phyloP scores from a whole-genome alignment of 2,329 filamentous ascomycete species.

The Exophiala aquamarina region DNA sequence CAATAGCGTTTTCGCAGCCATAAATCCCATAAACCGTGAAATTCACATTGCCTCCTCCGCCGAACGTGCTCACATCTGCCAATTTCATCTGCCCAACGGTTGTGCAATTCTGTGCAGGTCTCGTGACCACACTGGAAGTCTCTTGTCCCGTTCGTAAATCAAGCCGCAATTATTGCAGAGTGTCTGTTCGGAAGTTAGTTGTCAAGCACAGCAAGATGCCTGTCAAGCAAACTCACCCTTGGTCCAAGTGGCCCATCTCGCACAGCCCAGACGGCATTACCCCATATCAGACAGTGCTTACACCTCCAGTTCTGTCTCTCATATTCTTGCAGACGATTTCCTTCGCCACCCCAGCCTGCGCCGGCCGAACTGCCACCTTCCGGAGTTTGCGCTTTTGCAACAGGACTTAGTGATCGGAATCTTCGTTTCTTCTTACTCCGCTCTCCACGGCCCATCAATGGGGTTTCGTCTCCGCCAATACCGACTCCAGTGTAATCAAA shows the following conservation, averaged over 20 bases:
- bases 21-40: not conserved
- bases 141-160: slow-evolving; percentile 82
- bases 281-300: slow-evolving; percentile 82
- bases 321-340: slow-evolving; percentile 61
- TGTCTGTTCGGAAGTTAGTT: slow-evolving; percentile 53
- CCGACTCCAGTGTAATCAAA: slow-evolving; percentile 55
- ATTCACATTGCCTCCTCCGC: too few species aligned
- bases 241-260: slow-evolving; percentile 84
- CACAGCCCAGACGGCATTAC: slow-evolving; percentile 90
- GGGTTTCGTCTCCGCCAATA: slow-evolving; percentile 59
- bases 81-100: slow-evolving; percentile 35
- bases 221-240: slow-evolving; percentile 60
- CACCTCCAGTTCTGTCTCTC: slow-evolving; percentile 87
- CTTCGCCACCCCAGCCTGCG: slow-evolving; percentile 69
- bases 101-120: slow-evolving; percentile 60
- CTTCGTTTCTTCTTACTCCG: slow-evolving; percentile 92
- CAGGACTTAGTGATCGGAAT: slow-evolving; percentile 83
- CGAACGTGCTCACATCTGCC: too few species aligned
- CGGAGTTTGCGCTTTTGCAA: slow-evolving; percentile 73
- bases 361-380: slow-evolving; percentile 56
- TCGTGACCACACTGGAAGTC: slow-evolving; percentile 74
- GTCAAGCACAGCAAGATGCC: slow-evolving; percentile 6
- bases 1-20: too few species aligned
- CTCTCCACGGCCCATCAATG: slow-evolving; percentile 81
- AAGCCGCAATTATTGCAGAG: slow-evolving; percentile 93